A percentile compares a stretch with the other conserved stretches of the same genome.
Conservation (phyloP, 768 basidiomycete species). For the Leccinum longicurvipes region DNA sequence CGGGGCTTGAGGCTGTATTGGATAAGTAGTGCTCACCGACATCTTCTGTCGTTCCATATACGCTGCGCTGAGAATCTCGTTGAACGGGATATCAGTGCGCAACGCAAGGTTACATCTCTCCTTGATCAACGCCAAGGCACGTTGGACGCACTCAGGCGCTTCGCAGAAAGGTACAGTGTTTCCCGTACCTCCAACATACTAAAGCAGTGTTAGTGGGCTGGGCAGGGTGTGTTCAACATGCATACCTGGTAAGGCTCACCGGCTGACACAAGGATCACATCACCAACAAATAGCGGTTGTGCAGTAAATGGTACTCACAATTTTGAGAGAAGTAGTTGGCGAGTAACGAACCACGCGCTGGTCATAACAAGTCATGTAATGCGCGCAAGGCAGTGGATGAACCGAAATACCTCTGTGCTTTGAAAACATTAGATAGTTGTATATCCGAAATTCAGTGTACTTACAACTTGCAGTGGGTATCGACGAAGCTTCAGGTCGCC, state of each 20-base stretch:
- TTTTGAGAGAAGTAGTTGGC: slow-evolving; percentile 88
- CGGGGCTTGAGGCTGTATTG: not conserved
- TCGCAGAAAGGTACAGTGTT: slow-evolving; percentile 64
- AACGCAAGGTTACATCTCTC: slow-evolving; percentile 50
- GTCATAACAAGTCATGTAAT: slow-evolving; percentile 6
- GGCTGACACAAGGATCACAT: slow-evolving; percentile 39
- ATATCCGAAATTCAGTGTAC: slow-evolving; percentile 1
- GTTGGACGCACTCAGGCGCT: slow-evolving; percentile 56
- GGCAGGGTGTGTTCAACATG: not conserved
- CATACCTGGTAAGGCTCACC: slow-evolving; percentile 77
- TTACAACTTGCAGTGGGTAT: slow-evolving; percentile 67
- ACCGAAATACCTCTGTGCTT: slow-evolving; percentile 63
- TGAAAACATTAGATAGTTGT: slow-evolving; percentile 8
- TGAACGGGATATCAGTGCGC: slow-evolving; percentile 44
- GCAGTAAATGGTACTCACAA: slow-evolving; percentile 42
- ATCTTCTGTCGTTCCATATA: slow-evolving; percentile 87
- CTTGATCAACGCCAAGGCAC: slow-evolving; percentile 59
- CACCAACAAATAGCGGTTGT: not conserved
- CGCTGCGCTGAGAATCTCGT: slow-evolving; percentile 77
- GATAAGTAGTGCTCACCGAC: slow-evolving; percentile 50
- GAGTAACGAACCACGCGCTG: slow-evolving; percentile 66
- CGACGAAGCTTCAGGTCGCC: slow-evolving; percentile 62
- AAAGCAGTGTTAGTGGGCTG: slow-evolving; percentile 7
- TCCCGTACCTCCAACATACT: slow-evolving; percentile 78
- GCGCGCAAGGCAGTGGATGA: not conserved